These are phyloP conservation scores for Colletotrichum cordylinicola DNA, from an alignment of 2,329 filamentous ascomycete species.

Conservation along the genomic window DNA sequence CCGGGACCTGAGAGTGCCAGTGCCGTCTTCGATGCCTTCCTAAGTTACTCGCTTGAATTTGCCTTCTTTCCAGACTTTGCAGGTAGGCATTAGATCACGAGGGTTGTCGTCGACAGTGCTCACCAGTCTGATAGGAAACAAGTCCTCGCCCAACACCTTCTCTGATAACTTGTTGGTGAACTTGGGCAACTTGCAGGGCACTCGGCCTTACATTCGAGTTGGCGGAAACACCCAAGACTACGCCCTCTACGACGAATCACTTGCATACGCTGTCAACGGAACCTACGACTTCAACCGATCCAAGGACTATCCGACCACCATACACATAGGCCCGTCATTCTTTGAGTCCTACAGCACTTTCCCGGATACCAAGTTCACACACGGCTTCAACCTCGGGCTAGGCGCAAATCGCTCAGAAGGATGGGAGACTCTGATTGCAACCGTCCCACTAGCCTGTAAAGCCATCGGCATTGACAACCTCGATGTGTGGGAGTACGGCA, in stretches of 20 bases:
- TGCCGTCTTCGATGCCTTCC: conserved; percentile 42
- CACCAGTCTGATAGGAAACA: conserved; percentile 45
- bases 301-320: conserved; percentile 63
- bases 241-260: conserved; percentile 61
- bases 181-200: conserved; percentile 56
- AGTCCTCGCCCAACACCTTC: conserved; percentile 61
- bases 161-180: conserved; percentile 66
- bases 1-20: conserved; percentile 7
- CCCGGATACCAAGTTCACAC: conserved; percentile 59
- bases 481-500: conserved; percentile 67
- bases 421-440: conserved; percentile 57
- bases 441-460: conserved; percentile 61
- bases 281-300: conserved; percentile 55
- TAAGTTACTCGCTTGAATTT: conserved; percentile 59
- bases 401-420: conserved; percentile 56
- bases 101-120: neutral
- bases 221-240: conserved; percentile 74
- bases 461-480: conserved; percentile 56
- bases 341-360: conserved; percentile 69
- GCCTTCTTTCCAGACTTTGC: conserved; percentile 58
- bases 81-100: conserved; percentile 29
- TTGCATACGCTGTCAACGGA: conserved; percentile 56
- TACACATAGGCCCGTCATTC: conserved; percentile 65
- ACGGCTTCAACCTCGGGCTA: conserved; percentile 66
- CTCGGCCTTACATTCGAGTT: conserved; percentile 65